A percentile compares a stretch with the other conserved stretches of the same genome.
phyloP scores from a whole-genome alignment of 164 flowering plant genomes.

The Amborella trichopoda region DNA sequence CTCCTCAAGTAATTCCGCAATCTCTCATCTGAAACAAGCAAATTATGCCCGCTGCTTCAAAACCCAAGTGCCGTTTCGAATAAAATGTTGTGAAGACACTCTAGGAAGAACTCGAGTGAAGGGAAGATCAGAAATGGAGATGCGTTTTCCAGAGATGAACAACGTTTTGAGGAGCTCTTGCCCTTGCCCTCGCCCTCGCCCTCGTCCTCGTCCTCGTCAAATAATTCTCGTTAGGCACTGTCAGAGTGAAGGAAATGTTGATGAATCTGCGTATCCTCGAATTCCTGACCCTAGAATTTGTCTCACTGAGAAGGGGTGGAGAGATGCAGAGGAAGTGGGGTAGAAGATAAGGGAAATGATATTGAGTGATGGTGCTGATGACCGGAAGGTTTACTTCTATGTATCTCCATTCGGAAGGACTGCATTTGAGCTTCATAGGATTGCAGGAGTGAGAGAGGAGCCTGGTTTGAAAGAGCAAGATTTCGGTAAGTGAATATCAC shows the following conservation, averaged over 20 bases:
- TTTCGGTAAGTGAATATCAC: too few species aligned
- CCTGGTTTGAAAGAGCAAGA: slow-evolving; percentile 73
- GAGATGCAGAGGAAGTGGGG: slow-evolving; percentile 46
- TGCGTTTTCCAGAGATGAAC: too few species aligned
- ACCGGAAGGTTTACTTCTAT: slow-evolving; percentile 73
- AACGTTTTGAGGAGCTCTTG: too few species aligned
- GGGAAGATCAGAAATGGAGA: too few species aligned
- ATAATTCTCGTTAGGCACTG: slow-evolving; percentile 73
- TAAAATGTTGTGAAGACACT: too few species aligned
- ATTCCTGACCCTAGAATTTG: slow-evolving; percentile 51
- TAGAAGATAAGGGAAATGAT: slow-evolving; percentile 35
- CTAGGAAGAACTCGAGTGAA: too few species aligned
- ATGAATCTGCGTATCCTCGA: slow-evolving; percentile 40
- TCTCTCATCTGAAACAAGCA: too few species aligned
- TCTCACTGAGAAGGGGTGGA: slow-evolving; percentile 42
- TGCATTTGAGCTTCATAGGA: slow-evolving; percentile 40
- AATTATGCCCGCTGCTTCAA: too few species aligned
- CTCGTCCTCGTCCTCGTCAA: slow-evolving; percentile 45
- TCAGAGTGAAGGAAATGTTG: slow-evolving; percentile 59
- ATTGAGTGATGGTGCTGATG: slow-evolving; percentile 30
- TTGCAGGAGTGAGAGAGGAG: slow-evolving; percentile 70
- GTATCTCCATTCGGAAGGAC: slow-evolving; percentile 61
- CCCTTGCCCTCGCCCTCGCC: slow-evolving; percentile 14
- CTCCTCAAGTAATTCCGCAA: too few species aligned
- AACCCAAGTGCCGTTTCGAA: too few species aligned